Percentiles rank a stretch among this genome's conserved stretches.
Evolutionary conservation across 495 filamentous ascomycete species (phyloP).

Genomic region (Hypoxylon fragiforme): DNA sequence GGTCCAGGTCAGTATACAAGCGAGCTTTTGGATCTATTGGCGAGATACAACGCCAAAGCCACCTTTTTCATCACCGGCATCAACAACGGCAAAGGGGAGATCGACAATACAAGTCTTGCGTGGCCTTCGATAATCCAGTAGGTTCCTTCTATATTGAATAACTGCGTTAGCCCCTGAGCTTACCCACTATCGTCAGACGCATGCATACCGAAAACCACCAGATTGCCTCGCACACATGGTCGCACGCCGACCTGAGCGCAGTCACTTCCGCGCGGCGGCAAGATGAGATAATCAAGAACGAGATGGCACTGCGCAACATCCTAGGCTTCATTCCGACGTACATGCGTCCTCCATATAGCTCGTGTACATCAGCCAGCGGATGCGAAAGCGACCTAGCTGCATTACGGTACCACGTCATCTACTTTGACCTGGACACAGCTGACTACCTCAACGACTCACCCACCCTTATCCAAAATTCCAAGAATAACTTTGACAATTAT

Average conservation of each 20-base stretch:
- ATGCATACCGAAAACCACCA: constrained; percentile 69
- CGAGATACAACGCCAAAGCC: constrained; percentile 62
- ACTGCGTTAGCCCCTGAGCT: background rate
- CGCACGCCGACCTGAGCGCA: constrained; percentile 64
- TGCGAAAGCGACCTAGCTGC: constrained; percentile 56
- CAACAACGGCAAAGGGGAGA: constrained; percentile 65
- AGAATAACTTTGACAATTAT: constrained; percentile 57
- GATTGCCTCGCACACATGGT: constrained; percentile 76
- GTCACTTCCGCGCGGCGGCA: constrained; percentile 50
- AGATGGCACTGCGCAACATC: constrained; percentile 70
- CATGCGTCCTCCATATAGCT: constrained; percentile 73
- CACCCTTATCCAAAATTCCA: constrained; percentile 59
- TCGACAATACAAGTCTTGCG: constrained; percentile 39
- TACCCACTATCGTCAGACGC: constrained; percentile 46
- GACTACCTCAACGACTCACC: constrained; percentile 64
- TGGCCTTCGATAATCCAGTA: constrained; percentile 37
- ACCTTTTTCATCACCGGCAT: constrained; percentile 73
- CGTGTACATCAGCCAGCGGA: constrained; percentile 50
- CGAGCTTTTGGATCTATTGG: constrained; percentile 67
- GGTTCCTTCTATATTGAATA: background rate
- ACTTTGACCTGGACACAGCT: constrained; percentile 69
- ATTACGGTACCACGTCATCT: constrained; percentile 65
- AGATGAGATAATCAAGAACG: constrained; percentile 67
- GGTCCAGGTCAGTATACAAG: constrained; percentile 66
- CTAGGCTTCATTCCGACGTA: constrained; percentile 73